A percentile compares a stretch with the other conserved stretches of the same genome.
These are phyloP conservation scores for Hanseniaspora taiwanica DNA, from an alignment of 805 yeast genomes.

Conservation along the genomic window DNA sequence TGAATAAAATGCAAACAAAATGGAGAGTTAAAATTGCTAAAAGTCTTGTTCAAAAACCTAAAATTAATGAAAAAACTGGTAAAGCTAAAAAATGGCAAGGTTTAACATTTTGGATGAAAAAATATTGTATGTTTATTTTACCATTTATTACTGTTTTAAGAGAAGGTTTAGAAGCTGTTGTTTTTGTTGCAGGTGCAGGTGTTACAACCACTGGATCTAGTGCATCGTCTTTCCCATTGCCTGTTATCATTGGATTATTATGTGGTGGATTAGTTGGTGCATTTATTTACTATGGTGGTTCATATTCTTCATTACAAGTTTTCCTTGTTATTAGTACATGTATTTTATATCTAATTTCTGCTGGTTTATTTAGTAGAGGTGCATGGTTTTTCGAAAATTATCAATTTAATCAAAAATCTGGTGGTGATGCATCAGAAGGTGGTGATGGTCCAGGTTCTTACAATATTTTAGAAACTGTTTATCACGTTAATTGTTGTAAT, in stretches of 20 bases:
- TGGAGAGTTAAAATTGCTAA: constrained; percentile 92
- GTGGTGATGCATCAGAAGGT: constrained; percentile 89
- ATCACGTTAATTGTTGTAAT: constrained; percentile 97
- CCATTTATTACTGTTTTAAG: constrained; percentile 86
- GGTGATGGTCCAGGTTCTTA: constrained; percentile 96
- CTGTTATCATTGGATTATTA: constrained; percentile 77
- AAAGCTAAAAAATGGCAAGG: constrained; percentile 14
- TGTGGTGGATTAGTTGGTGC: constrained; percentile 68
- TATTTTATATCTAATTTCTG: constrained; percentile 76
- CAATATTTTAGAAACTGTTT: constrained; percentile 60
- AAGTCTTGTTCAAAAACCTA: constrained; percentile 55
- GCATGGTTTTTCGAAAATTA: constrained; percentile 79
- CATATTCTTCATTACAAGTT: constrained; percentile 68
- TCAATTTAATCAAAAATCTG: constrained; percentile 49
- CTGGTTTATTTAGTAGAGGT: constrained; percentile 89
- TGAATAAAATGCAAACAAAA: constrained; percentile 91
- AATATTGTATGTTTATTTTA: constrained; percentile 77
- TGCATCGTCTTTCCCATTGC: constrained; percentile 79
- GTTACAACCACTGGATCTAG: constrained; percentile 36
- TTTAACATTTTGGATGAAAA: constrained; percentile 43
- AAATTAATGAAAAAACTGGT: constrained; percentile 35
- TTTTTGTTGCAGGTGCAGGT: constrained; percentile 93
- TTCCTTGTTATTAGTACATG: constrained; percentile 82
- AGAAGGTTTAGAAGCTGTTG: constrained; percentile 96
- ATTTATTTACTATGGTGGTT: constrained; percentile 69